Conservation (phyloP, 2,329 filamentous ascomycete genomes). For the Nemania bipapillata region DNA sequence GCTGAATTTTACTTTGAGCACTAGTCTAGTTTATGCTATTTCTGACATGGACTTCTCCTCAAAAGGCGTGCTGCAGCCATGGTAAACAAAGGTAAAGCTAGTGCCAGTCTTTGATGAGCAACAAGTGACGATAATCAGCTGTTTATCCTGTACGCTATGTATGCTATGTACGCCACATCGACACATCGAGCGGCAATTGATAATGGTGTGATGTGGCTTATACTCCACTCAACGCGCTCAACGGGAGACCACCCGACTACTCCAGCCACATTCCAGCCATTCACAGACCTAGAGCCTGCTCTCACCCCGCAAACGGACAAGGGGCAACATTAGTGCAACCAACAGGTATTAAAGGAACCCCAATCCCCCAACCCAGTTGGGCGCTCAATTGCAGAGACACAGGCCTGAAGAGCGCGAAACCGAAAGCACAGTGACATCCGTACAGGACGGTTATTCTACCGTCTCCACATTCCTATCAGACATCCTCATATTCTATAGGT, state of each 20-base stretch:
- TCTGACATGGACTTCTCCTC: neutral
- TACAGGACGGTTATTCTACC: conserved; percentile 3
- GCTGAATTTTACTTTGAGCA: neutral
- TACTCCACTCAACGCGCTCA: neutral
- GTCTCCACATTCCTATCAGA: conserved; percentile 14
- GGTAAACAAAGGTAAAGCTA: neutral
- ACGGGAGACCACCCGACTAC: neutral
- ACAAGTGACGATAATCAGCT: conserved; percentile 12
- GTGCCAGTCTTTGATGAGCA: neutral
- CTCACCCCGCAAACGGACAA: conserved; percentile 49
- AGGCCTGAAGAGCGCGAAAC: conserved; percentile 17
- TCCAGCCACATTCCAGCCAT: conserved; percentile 30
- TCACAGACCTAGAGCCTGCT: conserved; percentile 26
- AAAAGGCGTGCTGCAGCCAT: neutral
- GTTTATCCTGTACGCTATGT: neutral
- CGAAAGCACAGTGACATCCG: conserved; percentile 8
- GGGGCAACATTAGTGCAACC: conserved; percentile 41
- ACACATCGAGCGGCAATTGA: conserved; percentile 17
- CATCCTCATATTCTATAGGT: neutral
- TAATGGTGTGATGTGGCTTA: conserved; percentile 31
- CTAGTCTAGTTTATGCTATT: neutral
- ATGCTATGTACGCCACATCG: too few relatives aligned
- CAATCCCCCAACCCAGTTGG: conserved; percentile 48
- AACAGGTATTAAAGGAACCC: conserved; percentile 53
- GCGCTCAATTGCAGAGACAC: neutral